Conservation (phyloP, 768 basidiomycete species). For the Hericium alpestre region DNA sequence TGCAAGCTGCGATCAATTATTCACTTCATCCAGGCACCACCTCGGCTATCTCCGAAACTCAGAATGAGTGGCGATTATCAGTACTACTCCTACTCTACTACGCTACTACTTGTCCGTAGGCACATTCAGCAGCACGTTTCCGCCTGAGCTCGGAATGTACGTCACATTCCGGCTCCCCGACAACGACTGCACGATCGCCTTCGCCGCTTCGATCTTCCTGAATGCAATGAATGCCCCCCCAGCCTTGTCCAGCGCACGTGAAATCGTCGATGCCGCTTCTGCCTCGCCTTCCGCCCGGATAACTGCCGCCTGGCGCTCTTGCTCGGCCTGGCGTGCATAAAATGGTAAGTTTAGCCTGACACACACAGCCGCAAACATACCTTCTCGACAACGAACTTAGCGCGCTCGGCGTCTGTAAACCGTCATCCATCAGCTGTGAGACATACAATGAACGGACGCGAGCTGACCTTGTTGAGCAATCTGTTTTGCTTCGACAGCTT, state of each 20-base stretch:
- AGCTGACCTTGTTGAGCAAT: constrained; percentile 89
- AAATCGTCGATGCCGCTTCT: constrained; percentile 91
- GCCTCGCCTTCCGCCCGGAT: constrained; percentile 98
- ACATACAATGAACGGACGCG: constrained; percentile 7
- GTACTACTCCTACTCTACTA: neutral
- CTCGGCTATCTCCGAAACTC: constrained; percentile 12
- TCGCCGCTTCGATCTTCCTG: constrained; percentile 94
- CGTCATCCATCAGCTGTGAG: neutral
- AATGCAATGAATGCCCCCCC: constrained; percentile 94
- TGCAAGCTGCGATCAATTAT: neutral
- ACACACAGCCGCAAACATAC: constrained; percentile 26
- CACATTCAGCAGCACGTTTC: constrained; percentile 77
- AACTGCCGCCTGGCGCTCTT: constrained; percentile 97
- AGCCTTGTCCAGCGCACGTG: constrained; percentile 80
- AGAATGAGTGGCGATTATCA: neutral
- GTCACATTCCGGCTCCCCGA: constrained; percentile 74
- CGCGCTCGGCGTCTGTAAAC: constrained; percentile 82
- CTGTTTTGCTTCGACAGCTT: constrained; percentile 99
- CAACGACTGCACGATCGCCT: constrained; percentile 89
- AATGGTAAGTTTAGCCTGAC: constrained; percentile 1
- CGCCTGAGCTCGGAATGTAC: constrained; percentile 74
- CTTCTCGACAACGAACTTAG: constrained; percentile 99
- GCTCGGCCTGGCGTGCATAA: constrained; percentile 64
- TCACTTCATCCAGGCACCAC: neutral
- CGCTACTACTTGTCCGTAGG: constrained; percentile 40